Evolutionary conservation across 1,139 yeast genomes (phyloP).

Genomic region (Pichia sp.): DNA sequence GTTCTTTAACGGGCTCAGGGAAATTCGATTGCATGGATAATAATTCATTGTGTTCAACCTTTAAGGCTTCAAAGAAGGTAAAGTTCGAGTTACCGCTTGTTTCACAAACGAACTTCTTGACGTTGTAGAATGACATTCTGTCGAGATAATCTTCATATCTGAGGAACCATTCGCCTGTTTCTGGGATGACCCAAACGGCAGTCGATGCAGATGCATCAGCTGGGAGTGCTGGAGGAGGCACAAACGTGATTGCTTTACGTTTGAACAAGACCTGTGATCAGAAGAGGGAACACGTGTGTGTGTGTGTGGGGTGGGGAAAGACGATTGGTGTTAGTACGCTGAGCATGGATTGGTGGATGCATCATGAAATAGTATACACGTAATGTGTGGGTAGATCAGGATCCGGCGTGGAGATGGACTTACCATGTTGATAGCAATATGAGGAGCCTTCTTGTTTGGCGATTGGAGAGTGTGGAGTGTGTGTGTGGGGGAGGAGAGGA

Average conservation of each 20-base stretch:
- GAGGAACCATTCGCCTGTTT: constrained; percentile 85
- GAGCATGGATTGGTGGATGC: no score
- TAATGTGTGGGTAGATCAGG: no score
- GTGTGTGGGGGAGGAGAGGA: no score
- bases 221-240: constrained; percentile 57
- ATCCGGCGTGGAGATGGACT: no score
- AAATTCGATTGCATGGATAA: constrained; percentile 74
- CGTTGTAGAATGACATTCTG: constrained; percentile 67
- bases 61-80: constrained; percentile 85
- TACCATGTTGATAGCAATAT: not conserved
- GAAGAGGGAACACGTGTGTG: no score
- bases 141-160: constrained; percentile 72
- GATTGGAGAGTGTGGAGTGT: no score
- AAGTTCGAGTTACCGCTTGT: constrained; percentile 92
- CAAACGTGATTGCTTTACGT: constrained; percentile 63
- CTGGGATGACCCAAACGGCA: constrained; percentile 75
- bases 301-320: no score
- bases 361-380: no score
- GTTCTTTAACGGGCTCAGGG: constrained; percentile 91
- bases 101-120: constrained; percentile 88
- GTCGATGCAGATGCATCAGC: constrained; percentile 44
- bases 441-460: no score
- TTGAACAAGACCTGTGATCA: constrained; percentile 59
- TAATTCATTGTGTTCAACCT: constrained; percentile 70
- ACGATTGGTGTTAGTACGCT: no score